A percentile compares a stretch with the other conserved stretches of the same genome.
phyloP scores from a whole-genome alignment of 352 stramenopile genomes.

The Phytophthora litchii region DNA sequence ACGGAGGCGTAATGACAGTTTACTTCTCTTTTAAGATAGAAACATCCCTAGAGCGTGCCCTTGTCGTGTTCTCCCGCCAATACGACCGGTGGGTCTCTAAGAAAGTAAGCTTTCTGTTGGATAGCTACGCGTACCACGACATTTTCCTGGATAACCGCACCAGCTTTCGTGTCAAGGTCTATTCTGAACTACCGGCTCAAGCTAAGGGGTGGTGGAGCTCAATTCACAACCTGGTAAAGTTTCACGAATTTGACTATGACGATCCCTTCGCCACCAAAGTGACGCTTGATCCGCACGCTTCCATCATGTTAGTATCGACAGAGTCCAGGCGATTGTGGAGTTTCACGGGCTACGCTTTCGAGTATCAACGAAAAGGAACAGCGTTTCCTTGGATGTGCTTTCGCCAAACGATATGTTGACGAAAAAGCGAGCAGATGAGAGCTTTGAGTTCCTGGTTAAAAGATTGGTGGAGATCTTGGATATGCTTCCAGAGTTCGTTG shows the following conservation, averaged over 20 bases:
- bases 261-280: slow-evolving; percentile 2
- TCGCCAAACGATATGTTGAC: not conserved
- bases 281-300: not conserved
- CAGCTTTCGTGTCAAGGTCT: not conserved
- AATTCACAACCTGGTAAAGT: not conserved
- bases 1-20: no score
- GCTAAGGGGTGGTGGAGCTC: slow-evolving; percentile 1
- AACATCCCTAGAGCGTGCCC: no score
- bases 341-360: slow-evolving; percentile 1
- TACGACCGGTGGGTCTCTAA: no score
- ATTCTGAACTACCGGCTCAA: not conserved
- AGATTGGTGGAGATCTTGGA: not conserved
- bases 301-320: not conserved
- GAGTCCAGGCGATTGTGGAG: not conserved
- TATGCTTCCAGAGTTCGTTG: not conserved
- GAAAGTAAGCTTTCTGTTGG: not conserved
- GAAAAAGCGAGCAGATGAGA: not conserved
- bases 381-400: not conserved
- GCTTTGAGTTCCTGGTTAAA: slow-evolving; percentile 2
- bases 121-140: not conserved
- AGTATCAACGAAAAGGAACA: not conserved
- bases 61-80: no score
- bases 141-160: not conserved
- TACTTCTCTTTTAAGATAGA: no score
- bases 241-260: not conserved